phyloP scores from a whole-genome alignment of 352 stramenopile species.

The Globisporangium cederbergense region DNA sequence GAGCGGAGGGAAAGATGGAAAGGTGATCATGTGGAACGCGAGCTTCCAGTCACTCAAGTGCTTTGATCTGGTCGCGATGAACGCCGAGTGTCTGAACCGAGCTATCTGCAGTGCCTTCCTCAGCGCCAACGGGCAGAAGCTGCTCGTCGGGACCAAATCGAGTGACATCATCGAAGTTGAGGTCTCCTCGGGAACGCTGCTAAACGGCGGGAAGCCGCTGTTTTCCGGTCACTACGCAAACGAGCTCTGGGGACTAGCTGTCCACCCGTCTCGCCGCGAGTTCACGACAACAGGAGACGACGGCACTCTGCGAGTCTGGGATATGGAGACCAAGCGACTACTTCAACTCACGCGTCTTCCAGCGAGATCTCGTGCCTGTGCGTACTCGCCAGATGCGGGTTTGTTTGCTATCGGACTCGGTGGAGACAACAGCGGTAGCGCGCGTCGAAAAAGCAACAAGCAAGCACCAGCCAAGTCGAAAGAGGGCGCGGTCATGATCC shows the following conservation, averaged over 20 bases:
- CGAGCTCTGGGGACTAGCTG: slow-evolving; percentile 80
- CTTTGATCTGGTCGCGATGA: slow-evolving; percentile 46
- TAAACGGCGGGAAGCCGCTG: slow-evolving; percentile 36
- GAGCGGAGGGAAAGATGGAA: slow-evolving; percentile 71
- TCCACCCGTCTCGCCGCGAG: slow-evolving; percentile 59
- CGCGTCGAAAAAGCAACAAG: slow-evolving; percentile 31
- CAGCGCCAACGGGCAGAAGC: slow-evolving; percentile 36
- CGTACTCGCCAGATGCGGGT: slow-evolving; percentile 85
- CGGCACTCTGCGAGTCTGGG: slow-evolving; percentile 77
- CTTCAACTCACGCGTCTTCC: slow-evolving; percentile 34
- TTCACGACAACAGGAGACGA: slow-evolving; percentile 83
- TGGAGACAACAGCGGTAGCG: slow-evolving; percentile 39
- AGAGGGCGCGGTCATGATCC: slow-evolving; percentile 49
- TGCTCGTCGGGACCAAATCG: slow-evolving; percentile 81
- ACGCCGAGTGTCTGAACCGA: slow-evolving; percentile 31
- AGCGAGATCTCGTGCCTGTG: slow-evolving; percentile 65
- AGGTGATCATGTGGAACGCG: slow-evolving; percentile 62
- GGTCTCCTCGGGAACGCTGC: slow-evolving; percentile 30
- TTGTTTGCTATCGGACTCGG: slow-evolving; percentile 82
- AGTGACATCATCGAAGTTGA: slow-evolving; percentile 87
- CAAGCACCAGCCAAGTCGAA: slow-evolving; percentile 28
- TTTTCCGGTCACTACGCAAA: slow-evolving; percentile 62
- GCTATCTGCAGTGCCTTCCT: slow-evolving; percentile 45
- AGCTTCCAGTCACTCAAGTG: slow-evolving; percentile 70
- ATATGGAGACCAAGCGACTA: slow-evolving; percentile 56